Evolutionary conservation across 345 rosid species (phyloP).

Genomic region (Eutrema japonicum): DNA sequence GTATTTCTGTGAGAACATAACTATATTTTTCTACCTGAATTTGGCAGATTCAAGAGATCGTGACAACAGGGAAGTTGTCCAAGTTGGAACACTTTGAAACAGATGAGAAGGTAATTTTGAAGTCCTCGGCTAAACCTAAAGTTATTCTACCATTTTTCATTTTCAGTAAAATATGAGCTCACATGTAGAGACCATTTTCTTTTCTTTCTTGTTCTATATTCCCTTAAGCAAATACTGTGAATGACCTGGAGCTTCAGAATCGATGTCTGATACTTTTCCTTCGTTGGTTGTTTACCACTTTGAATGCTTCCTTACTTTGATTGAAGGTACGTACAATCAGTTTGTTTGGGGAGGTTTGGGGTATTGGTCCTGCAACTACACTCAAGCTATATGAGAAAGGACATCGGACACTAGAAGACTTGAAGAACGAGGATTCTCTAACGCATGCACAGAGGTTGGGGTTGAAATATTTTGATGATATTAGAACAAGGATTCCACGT

Average conservation of each 20-base stretch:
- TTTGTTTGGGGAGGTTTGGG: slow-evolving; percentile 97
- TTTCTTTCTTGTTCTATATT: slow-evolving; percentile 3
- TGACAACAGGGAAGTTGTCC: slow-evolving; percentile 79
- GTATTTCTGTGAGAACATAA: slow-evolving; percentile 9
- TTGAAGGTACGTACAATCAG: slow-evolving; percentile 76
- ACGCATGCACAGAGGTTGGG: slow-evolving; percentile 84
- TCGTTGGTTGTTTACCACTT: slow-evolving; percentile 15
- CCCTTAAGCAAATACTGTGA: neutral
- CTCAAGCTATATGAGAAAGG: slow-evolving; percentile 93
- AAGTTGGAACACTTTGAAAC: slow-evolving; percentile 95
- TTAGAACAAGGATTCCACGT: slow-evolving; percentile 80
- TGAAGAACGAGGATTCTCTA: slow-evolving; percentile 74
- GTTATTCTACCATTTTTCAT: neutral
- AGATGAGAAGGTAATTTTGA: slow-evolving; percentile 77
- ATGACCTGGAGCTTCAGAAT: slow-evolving; percentile 18
- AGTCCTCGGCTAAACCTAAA: neutral
- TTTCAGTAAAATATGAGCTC: slow-evolving; percentile 18
- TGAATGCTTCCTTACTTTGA: slow-evolving; percentile 18
- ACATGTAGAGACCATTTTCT: neutral
- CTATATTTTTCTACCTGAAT: slow-evolving; percentile 10
- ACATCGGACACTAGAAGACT: slow-evolving; percentile 72
- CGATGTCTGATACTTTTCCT: neutral
- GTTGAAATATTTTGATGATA: slow-evolving; percentile 91
- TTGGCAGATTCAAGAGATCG: slow-evolving; percentile 91
- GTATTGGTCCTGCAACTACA: slow-evolving; percentile 95